Conservation (phyloP, 2,329 filamentous ascomycete genomes). For the Ceratocystis albifundus region DNA sequence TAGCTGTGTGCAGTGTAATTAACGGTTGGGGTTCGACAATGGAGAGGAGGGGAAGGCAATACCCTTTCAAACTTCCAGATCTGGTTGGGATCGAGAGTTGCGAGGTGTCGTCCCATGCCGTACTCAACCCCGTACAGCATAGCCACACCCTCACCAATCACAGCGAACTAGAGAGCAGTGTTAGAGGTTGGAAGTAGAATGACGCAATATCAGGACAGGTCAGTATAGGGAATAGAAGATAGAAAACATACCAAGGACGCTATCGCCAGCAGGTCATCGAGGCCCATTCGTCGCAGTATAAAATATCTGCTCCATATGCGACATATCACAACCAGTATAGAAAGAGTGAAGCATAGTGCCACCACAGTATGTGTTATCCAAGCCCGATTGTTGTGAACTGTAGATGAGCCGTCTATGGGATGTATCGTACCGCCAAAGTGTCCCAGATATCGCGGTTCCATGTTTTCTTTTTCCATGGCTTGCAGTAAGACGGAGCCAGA, state of each 20-base stretch:
- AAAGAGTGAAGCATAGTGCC: conserved; percentile 24
- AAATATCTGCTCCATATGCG: conserved; percentile 27
- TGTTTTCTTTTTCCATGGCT: neutral
- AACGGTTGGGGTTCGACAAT: neutral
- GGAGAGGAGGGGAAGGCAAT: neutral
- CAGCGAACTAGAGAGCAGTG: conserved; percentile 11
- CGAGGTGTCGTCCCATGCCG: conserved; percentile 25
- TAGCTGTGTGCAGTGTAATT: neutral
- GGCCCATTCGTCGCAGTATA: conserved; percentile 26
- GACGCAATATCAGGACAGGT: neutral
- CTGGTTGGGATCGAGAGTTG: conserved; percentile 1
- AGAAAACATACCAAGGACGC: conserved; percentile 25
- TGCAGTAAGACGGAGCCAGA: neutral
- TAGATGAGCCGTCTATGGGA: neutral
- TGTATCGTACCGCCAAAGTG: neutral
- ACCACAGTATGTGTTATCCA: conserved; percentile 24
- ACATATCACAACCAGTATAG: conserved; percentile 24
- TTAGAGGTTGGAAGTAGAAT: conserved; percentile 1
- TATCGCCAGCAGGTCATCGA: conserved; percentile 27
- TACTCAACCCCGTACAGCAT: conserved; percentile 20
- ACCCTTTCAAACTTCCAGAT: conserved; percentile 23
- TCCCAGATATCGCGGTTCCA: neutral
- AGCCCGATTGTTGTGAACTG: conserved; percentile 19
- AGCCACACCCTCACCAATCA: conserved; percentile 8
- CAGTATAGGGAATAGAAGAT: neutral